A percentile compares a stretch with the other conserved stretches of the same genome.
Evolutionary conservation across 73 alveolate species (phyloP).

Genomic region (Tetrahymena thermophila): DNA sequence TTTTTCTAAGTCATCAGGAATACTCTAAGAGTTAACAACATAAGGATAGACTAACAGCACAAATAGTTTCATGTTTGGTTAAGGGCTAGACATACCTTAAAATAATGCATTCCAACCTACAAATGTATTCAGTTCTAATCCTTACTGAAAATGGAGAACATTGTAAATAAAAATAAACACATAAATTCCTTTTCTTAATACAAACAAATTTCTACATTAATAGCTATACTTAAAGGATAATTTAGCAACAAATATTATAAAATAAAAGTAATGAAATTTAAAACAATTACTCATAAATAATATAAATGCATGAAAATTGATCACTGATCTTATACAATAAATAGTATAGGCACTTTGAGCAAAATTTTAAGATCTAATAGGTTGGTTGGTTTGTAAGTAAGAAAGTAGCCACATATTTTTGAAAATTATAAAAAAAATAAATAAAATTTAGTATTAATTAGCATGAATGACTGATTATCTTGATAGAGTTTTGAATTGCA

Average conservation of each 20-base stretch:
- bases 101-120: background rate
- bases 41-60: background rate
- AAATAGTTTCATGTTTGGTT: background rate
- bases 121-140: background rate
- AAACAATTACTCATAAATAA: background rate
- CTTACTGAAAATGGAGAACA: background rate
- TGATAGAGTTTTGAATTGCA: background rate
- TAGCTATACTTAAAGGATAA: background rate
- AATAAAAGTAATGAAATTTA: background rate
- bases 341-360: background rate
- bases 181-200: too few species aligned
- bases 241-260: background rate
- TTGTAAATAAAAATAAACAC: background rate
- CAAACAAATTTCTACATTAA: background rate
- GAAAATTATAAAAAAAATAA: background rate
- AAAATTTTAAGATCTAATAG: background rate
- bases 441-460: background rate
- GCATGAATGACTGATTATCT: background rate
- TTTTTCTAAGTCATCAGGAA: background rate
- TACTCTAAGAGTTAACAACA: background rate
- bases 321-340: background rate
- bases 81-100: background rate
- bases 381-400: background rate
- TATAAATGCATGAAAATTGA: background rate
- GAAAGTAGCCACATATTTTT: background rate